These are phyloP conservation scores for Lyophyllum shimeji DNA, from an alignment of 768 basidiomycete genomes.

Conservation along the genomic window DNA sequence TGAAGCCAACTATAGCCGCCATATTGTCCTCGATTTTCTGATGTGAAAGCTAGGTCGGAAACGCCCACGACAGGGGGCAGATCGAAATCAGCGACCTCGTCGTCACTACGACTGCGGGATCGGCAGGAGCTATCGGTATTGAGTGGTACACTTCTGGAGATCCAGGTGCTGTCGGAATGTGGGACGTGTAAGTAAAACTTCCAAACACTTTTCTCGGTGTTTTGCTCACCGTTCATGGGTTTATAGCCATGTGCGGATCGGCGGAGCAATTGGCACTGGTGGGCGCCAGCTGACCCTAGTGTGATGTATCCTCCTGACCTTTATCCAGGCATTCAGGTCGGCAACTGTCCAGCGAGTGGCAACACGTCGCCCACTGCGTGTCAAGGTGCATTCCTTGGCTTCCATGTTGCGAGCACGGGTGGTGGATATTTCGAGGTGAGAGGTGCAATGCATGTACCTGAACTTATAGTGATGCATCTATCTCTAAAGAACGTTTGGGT, in stretches of 20 bases:
- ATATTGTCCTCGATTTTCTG: background rate
- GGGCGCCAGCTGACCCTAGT: background rate
- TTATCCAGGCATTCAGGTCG: constrained; percentile 37
- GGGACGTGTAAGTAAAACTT: constrained; percentile 50
- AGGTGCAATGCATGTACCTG: background rate
- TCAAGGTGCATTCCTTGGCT: constrained; percentile 61
- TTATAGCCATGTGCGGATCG: constrained; percentile 20
- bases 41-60: constrained; percentile 43
- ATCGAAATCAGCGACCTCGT: constrained; percentile 67
- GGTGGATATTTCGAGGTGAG: constrained; percentile 65
- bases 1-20: background rate
- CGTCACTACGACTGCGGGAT: constrained; percentile 33
- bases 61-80: constrained; percentile 44
- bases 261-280: constrained; percentile 33
- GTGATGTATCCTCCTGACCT: constrained; percentile 27
- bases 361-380: constrained; percentile 46
- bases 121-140: constrained; percentile 64
- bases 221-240: background rate
- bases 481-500: constrained; percentile 65
- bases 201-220: constrained; percentile 24
- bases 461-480: background rate
- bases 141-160: constrained; percentile 64
- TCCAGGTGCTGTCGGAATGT: constrained; percentile 57
- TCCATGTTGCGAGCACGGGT: constrained; percentile 59
- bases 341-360: constrained; percentile 43